phyloP scores from a whole-genome alignment of 371 early-diverging fungal species.

The Paraphysoderma sedebokerense region DNA sequence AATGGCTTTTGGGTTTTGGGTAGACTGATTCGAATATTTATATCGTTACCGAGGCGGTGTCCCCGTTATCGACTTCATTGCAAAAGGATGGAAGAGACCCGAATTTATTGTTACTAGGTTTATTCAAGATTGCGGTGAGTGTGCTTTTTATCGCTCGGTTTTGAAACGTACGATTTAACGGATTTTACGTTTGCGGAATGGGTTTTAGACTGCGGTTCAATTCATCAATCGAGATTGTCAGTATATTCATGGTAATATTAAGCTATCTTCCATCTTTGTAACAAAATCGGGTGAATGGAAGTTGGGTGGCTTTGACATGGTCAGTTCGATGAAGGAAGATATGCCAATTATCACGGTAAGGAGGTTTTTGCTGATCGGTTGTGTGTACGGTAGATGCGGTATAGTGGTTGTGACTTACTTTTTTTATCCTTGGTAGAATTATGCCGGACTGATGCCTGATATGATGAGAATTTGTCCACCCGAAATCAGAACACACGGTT shows the following conservation, averaged over 20 bases:
- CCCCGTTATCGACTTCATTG: slow-evolving; percentile 46
- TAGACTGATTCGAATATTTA: slow-evolving; percentile 70
- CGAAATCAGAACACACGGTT: slow-evolving; percentile 46
- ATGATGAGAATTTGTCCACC: slow-evolving; percentile 51
- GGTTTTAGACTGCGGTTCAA: slow-evolving; percentile 50
- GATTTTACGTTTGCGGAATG: not conserved
- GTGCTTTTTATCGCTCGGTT: not conserved
- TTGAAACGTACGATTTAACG: not conserved
- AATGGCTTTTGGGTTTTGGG: not conserved
- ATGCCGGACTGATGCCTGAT: slow-evolving; percentile 45
- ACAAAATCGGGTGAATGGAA: slow-evolving; percentile 89
- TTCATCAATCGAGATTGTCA: slow-evolving; percentile 72
- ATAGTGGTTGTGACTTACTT: too few species aligned
- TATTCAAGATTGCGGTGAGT: slow-evolving; percentile 74
- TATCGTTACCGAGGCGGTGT: slow-evolving; percentile 76
- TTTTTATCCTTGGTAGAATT: too few species aligned
- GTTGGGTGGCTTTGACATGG: slow-evolving; percentile 69
- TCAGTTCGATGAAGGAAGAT: slow-evolving; percentile 49
- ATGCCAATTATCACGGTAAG: too few species aligned
- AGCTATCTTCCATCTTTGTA: slow-evolving; percentile 55
- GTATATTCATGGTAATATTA: slow-evolving; percentile 75
- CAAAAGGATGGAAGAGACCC: slow-evolving; percentile 23
- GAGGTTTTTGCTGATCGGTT: too few species aligned
- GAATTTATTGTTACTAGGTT: slow-evolving; percentile 62
- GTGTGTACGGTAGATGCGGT: too few species aligned